Conservation (phyloP, 805 yeast genomes). For the Candida boidinii region DNA sequence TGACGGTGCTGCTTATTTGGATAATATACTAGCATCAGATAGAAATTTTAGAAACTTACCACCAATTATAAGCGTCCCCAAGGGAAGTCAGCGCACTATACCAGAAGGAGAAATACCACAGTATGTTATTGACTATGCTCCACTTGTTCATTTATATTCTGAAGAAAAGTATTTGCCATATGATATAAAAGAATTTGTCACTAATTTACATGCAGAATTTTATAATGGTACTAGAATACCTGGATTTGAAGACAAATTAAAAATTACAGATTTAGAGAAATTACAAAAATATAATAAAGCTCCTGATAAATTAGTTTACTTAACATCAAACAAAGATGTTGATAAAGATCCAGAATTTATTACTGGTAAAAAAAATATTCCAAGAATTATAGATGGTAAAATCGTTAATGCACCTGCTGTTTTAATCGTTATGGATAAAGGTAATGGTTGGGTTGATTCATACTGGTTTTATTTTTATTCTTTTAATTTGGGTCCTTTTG, state of each 20-base stretch:
- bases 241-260: conserved; percentile 14
- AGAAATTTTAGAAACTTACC: conserved; percentile 22
- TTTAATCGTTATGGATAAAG: conserved; percentile 80
- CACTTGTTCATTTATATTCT: conserved; percentile 77
- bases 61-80: conserved; percentile 26
- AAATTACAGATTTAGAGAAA: conserved; percentile 25
- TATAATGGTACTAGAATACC: conserved; percentile 35
- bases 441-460: conserved; percentile 91
- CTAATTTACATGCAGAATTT: conserved; percentile 52
- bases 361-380: conserved; percentile 61
- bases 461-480: conserved; percentile 95
- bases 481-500: conserved; percentile 91
- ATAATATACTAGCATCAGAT: conserved; percentile 7
- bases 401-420: conserved; percentile 74
- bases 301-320: conserved; percentile 31
- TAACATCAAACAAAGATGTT: conserved; percentile 68
- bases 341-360: conserved; percentile 74
- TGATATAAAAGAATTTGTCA: conserved; percentile 62
- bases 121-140: conserved; percentile 59
- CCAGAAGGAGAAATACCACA: conserved; percentile 51
- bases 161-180: conserved; percentile 86
- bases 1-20: conserved; percentile 1
- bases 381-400: conserved; percentile 63
- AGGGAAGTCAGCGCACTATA: conserved; percentile 27
- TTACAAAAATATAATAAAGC: conserved; percentile 24